Conservation (phyloP, 1,139 yeast species). For the Pichia inconspicua region DNA sequence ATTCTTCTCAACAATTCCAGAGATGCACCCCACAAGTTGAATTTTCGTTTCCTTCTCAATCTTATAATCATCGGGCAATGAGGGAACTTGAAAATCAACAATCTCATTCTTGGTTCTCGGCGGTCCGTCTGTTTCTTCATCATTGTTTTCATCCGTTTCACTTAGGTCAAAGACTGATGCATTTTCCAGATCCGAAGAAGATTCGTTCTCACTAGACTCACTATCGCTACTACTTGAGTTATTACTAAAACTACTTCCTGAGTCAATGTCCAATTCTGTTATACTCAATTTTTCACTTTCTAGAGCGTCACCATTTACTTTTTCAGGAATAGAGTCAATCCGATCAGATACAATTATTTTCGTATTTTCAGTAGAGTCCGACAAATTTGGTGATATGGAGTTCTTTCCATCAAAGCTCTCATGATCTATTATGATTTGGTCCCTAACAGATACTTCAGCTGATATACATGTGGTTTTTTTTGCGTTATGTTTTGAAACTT, state of each 20-base stretch:
- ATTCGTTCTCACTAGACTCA: slow-evolving; percentile 4
- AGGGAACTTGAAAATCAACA: slow-evolving; percentile 58
- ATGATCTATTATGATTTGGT: too few relatives aligned
- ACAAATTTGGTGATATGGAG: too few relatives aligned
- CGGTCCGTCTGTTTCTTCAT: slow-evolving; percentile 44
- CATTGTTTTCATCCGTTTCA: slow-evolving; percentile 31
- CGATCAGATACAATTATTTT: too few relatives aligned
- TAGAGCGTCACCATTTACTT: not conserved
- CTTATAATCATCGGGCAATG: slow-evolving; percentile 58
- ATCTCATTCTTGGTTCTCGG: slow-evolving; percentile 74
- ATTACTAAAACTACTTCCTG: not conserved
- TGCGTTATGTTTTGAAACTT: not conserved
- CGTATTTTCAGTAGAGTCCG: too few relatives aligned
- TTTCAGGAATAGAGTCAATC: too few relatives aligned
- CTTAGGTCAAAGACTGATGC: slow-evolving; percentile 20
- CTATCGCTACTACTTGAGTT: not conserved
- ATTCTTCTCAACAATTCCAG: slow-evolving; percentile 63
- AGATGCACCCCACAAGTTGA: slow-evolving; percentile 65
- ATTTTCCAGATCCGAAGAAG: slow-evolving; percentile 22
- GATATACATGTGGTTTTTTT: too few relatives aligned
- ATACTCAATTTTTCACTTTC: not conserved
- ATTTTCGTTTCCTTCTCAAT: slow-evolving; percentile 57
- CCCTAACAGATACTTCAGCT: too few relatives aligned
- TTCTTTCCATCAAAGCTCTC: too few relatives aligned
- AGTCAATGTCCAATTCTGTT: not conserved